A percentile compares a stretch with the other conserved stretches of the same genome.
Conservation (phyloP, 73 alveolate species). For the Paramecium biaurelia region DNA sequence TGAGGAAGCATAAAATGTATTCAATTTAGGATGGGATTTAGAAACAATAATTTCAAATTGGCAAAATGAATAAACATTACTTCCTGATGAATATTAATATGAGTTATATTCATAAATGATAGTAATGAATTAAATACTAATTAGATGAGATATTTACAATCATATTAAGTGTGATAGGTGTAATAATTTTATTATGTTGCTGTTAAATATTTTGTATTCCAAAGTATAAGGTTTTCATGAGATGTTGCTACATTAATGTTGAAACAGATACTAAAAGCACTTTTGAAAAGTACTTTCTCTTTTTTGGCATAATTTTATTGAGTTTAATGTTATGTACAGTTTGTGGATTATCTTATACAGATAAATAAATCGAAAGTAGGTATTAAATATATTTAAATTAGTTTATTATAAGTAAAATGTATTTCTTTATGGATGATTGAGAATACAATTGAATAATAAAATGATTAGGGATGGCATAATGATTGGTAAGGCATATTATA, state of each 20-base stretch:
- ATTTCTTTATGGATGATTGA: constrained; percentile 36
- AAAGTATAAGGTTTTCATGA: constrained; percentile 36
- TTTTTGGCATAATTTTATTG: constrained; percentile 36
- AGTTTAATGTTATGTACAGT: constrained; percentile 32
- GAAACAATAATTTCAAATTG: neutral
- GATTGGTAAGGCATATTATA: neutral
- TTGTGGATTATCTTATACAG: constrained; percentile 22
- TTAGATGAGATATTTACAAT: neutral
- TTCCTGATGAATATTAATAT: constrained; percentile 35
- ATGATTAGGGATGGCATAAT: neutral
- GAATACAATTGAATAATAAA: neutral
- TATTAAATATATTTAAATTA: neutral
- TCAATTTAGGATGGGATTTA: constrained; percentile 1
- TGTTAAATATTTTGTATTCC: constrained; percentile 65
- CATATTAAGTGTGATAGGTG: neutral
- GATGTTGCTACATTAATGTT: constrained; percentile 55
- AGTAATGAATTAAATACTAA: neutral
- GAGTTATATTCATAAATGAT: constrained; percentile 4
- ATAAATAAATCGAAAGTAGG: constrained; percentile 3
- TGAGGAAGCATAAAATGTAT: neutral
- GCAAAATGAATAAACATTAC: neutral
- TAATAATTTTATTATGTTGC: constrained; percentile 48
- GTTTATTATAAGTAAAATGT: constrained; percentile 8
- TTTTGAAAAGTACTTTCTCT: constrained; percentile 41
- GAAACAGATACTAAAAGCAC: constrained; percentile 55